Base-by-base conservation (phyloP, 2,329 filamentous ascomycete genomes). In the Ophiognomonia clavigignenti-juglandacearum region DNA sequence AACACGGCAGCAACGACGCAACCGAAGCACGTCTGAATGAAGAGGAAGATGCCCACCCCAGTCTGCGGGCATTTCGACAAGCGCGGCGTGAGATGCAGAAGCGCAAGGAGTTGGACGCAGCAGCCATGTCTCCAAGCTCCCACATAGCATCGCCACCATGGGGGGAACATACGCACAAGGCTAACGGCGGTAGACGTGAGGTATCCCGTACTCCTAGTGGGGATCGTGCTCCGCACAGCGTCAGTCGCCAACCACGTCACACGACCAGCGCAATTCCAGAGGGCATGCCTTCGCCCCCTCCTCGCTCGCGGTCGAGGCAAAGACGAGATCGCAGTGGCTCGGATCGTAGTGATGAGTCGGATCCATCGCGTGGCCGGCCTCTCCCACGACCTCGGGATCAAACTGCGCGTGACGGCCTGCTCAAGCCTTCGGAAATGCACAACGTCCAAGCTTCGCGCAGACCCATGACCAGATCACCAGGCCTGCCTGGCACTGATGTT, bases 291-390 rank as follows among this genome's bases (percentile, higher is more conserved):
- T 53, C 9, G 56, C 45, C 20, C 41, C 52, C 19, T 54, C 51
- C 38, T 61, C 63, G 3, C 4, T 54, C 61, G 13, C 54, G 58
- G 1, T 64, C 62, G 4, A 55, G 54, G 19, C 66, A 64, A 0
- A 75, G 78, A 36, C 68, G 76, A 9, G 71, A 79, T 36, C 66
- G 77, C 35, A 80, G 77, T 52, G 75, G 75, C 26, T 80, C 77
- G 0, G 76, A 80, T 19, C 67, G 75, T 3, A 78, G 76, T 59
- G 70, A 62, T n/a, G 67, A 67, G 23, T 57, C 54, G 27, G 65
- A 64, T 9, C 61, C 64, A 39, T 64, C 66, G 19, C 63, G 62
- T 24, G 68, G 64, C 48, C 66, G 69, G n/a, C 68, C 67, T 8
- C 59, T 63, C 4, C 64, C 48, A 18, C 34, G 67, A 22, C 57